Evolutionary conservation across 108 stramenopile genomes (phyloP).

Genomic region (Fragilaria crotonensis): DNA sequence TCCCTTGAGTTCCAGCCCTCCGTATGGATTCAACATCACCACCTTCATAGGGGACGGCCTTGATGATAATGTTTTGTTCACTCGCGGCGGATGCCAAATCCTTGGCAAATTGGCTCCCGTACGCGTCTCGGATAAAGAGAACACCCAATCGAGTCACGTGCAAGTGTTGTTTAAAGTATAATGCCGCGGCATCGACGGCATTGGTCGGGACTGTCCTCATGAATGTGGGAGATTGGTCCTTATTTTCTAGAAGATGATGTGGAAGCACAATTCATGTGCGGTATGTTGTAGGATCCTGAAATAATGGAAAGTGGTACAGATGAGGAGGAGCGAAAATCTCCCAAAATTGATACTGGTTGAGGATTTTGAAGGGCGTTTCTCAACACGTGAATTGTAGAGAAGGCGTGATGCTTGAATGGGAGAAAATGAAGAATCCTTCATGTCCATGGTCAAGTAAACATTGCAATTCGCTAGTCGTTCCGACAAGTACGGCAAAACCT

Average conservation of each 20-base stretch:
- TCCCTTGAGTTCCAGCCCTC: neutral
- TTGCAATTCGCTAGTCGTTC: slow-evolving; percentile 5
- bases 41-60: neutral
- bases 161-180: slow-evolving; percentile 14
- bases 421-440: slow-evolving; percentile 7
- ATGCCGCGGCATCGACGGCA: slow-evolving; percentile 18
- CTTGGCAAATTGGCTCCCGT: neutral
- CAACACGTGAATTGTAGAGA: slow-evolving; percentile 4
- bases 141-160: slow-evolving; percentile 16
- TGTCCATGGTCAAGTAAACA: slow-evolving; percentile 5
- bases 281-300: slow-evolving; percentile 8
- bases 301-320: slow-evolving; percentile 11
- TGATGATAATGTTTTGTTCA: neutral
- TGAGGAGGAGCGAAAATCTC: slow-evolving; percentile 6
- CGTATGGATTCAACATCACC: neutral
- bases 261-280: slow-evolving; percentile 11
- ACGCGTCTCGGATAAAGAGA: slow-evolving; percentile 4
- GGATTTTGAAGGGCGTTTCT: neutral
- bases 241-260: slow-evolving; percentile 37
- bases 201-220: slow-evolving; percentile 42
- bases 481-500: neutral
- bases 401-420: slow-evolving; percentile 9
- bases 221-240: slow-evolving; percentile 28
- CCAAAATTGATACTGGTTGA: slow-evolving; percentile 13
- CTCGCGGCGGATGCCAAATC: neutral